Evolutionary conservation across 805 yeast species (phyloP), one percentile per base, ranked within the genome.

Genomic region (Lipomyces mesembrius): DNA sequence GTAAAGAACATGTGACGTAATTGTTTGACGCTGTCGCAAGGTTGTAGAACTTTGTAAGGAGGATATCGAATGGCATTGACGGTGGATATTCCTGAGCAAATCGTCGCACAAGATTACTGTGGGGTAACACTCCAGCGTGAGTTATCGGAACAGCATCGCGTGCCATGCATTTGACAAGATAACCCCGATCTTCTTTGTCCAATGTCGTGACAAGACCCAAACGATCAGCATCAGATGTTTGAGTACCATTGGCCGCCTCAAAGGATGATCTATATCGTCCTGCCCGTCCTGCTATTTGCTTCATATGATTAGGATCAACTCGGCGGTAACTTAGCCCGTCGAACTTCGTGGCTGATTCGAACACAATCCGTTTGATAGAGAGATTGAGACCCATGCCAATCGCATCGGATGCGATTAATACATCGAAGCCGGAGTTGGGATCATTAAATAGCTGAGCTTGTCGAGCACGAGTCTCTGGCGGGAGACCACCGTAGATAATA

Each of bases 351-450:
- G 84, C 79, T 0, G 88, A 83, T 20, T 89, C 85, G 75, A 95
- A 93, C 0, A 95, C 83, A 4, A 95, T 84, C 67, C 98, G 80
- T 66, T 87, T 86, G 71, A 95, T 93, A 32, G 90, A 60, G 74
- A 95, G 81, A 75, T 95, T 95, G 62, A 95, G 82, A 0, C 99
- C 99, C 98, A 95, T 94, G 1, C 99, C 99, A 69, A 95, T 87
- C 0, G 99, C 99, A 79, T 95, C 98, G 1, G 97, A 90, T 0
- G 99, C 98, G 6, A 95, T 90, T 51, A 95, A 80, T n/a, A 90
- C 83, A 73, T 93, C 95, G 69, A 86, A 89, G 46, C 84, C 83
- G 1, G 96, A 94, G n/a, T 75, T 79, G 0, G 80, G 78, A 57
- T 77, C 78, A 75, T 95, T 95, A 77, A 95, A 95, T 58, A 84